Evolutionary conservation across 129 eudicot species (phyloP).

Genomic region (Centella asiatica): DNA sequence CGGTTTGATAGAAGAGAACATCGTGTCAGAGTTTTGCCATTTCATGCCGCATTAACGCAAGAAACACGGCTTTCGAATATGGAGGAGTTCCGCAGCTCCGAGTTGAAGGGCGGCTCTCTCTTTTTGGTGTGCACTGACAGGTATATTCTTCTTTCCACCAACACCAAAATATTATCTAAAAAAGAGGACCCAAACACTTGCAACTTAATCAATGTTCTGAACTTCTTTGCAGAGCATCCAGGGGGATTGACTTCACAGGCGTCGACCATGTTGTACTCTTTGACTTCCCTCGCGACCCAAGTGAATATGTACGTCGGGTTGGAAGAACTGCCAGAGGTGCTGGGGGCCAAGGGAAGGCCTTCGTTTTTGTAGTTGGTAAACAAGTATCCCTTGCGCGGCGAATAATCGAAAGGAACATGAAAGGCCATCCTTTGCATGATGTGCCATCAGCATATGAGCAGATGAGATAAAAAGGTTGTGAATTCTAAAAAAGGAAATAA

Average conservation of each 20-base stretch:
- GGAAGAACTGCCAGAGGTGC: slow-evolving; percentile 99
- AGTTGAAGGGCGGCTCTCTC: slow-evolving; percentile 30
- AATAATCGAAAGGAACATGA: slow-evolving; percentile 69
- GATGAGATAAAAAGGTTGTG: slow-evolving; percentile 10
- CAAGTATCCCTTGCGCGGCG: slow-evolving; percentile 90
- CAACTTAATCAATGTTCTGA: background rate
- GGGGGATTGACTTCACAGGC: slow-evolving; percentile 86
- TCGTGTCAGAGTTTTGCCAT: slow-evolving; percentile 46
- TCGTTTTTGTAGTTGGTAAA: slow-evolving; percentile 85
- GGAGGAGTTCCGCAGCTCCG: slow-evolving; percentile 61
- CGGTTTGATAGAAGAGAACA: slow-evolving; percentile 59
- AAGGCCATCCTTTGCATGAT: slow-evolving; percentile 89
- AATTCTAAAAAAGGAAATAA: background rate
- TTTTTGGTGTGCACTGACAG: slow-evolving; percentile 95
- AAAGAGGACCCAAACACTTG: background rate
- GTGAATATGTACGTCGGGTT: slow-evolving; percentile 95
- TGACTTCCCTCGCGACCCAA: slow-evolving; percentile 98
- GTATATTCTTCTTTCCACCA: slow-evolving; percentile 19
- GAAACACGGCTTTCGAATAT: slow-evolving; percentile 69
- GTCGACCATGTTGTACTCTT: slow-evolving; percentile 87
- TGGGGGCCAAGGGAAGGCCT: slow-evolving; percentile 82
- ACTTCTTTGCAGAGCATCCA: slow-evolving; percentile 59
- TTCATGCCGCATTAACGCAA: slow-evolving; percentile 93
- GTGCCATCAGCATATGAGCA: slow-evolving; percentile 58
- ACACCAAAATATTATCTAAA: background rate